Conservation (phyloP, 768 basidiomycete genomes). For the Dacryopinax primogenitus region DNA sequence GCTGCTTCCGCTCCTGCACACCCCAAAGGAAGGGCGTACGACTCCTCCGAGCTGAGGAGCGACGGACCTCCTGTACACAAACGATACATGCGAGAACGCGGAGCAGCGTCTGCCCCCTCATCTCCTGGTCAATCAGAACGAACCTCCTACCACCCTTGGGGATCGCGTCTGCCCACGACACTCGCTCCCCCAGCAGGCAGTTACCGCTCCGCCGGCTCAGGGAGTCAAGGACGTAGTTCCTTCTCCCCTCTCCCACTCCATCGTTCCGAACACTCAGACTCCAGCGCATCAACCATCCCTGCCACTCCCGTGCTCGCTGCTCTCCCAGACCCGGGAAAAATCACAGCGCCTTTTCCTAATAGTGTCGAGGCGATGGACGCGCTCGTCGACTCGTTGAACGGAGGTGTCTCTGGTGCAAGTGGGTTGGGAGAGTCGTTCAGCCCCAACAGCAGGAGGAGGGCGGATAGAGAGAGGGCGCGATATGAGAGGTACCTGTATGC, state of each 20-base stretch:
- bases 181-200: background rate
- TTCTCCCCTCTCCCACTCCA: background rate
- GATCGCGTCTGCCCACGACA: background rate
- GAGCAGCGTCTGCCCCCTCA: background rate
- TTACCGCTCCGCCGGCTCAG: background rate
- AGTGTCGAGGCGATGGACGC: constrained; percentile 1
- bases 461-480: background rate
- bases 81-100: background rate
- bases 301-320: background rate
- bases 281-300: background rate
- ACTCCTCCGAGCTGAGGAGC: background rate
- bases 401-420: background rate
- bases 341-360: background rate
- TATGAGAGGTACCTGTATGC: constrained; percentile 6
- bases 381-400: constrained; percentile 1
- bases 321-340: constrained; percentile 1
- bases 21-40: too few species aligned
- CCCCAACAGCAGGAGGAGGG: background rate
- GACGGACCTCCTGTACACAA: background rate
- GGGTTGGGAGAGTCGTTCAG: background rate
- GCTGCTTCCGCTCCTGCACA: too few species aligned
- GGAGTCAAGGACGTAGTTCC: background rate
- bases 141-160: background rate
- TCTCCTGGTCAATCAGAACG: too few species aligned
- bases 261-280: background rate